A percentile compares a stretch with the other conserved stretches of the same genome.
Conservation (phyloP, 2,329 filamentous ascomycete species). For the Cladosporium cucumerinum region DNA sequence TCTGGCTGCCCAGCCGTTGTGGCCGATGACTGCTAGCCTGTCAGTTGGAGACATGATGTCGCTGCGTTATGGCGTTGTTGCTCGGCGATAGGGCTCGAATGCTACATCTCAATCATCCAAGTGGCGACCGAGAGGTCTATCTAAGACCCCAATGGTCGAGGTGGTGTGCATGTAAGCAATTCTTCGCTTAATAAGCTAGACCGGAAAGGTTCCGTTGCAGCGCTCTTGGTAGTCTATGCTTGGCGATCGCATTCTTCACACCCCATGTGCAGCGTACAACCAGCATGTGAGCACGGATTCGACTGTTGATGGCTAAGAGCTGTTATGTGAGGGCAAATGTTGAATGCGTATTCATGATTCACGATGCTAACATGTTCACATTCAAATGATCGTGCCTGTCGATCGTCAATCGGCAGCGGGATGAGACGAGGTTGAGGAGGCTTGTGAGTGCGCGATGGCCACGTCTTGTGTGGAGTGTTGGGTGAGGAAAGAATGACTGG, state of each 20-base stretch:
- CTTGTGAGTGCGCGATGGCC: background rate
- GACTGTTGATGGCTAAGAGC: too few relatives aligned
- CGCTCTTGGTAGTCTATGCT: background rate
- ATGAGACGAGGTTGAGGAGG: too few relatives aligned
- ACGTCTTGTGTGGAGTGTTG: background rate
- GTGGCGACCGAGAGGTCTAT: background rate
- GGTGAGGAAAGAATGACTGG: too few relatives aligned
- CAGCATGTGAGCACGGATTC: too few relatives aligned
- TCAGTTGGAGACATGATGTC: background rate
- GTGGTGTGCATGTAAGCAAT: background rate
- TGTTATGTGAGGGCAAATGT: too few relatives aligned
- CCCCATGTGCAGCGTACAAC: background rate
- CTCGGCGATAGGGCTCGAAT: background rate
- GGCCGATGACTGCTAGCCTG: background rate
- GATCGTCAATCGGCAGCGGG: too few relatives aligned
- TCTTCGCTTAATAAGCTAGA: background rate
- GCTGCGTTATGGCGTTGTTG: background rate
- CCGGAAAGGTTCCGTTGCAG: background rate
- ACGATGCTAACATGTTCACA: too few relatives aligned
- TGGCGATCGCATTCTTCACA: background rate
- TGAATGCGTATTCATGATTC: too few relatives aligned
- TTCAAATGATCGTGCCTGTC: too few relatives aligned
- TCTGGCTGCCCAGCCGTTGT: background rate
- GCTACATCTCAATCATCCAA: background rate
- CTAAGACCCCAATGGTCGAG: background rate